phyloP scores from a whole-genome alignment of 768 basidiomycete genomes.

The Auricularia sp. region DNA sequence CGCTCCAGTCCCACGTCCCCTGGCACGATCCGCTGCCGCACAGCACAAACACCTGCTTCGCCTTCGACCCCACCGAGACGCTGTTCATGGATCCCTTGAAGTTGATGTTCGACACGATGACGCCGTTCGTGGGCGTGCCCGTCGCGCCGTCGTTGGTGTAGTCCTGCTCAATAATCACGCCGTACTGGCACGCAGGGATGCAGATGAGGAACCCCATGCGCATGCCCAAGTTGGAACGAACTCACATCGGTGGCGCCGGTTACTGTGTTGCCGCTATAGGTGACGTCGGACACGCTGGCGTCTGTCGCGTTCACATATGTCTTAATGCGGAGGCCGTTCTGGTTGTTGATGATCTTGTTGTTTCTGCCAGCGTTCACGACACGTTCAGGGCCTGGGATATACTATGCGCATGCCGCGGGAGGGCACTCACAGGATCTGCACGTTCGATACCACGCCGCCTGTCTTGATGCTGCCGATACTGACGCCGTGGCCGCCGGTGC shows the following conservation, averaged over 20 bases:
- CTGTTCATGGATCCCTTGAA: constrained; percentile 34
- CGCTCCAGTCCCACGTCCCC: constrained; percentile 40
- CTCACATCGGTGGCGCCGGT: constrained; percentile 1
- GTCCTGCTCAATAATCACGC: constrained; percentile 14
- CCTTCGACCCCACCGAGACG: constrained; percentile 33
- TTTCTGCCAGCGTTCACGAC: constrained; percentile 9
- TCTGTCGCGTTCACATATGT: constrained; percentile 12
- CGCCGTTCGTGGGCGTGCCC: constrained; percentile 2
- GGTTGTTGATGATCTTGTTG: constrained; percentile 46
- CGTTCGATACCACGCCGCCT: constrained; percentile 10
- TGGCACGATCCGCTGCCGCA: constrained; percentile 43
- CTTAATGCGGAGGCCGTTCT: constrained; percentile 40
- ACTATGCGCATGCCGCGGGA: background rate
- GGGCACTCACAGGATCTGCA: background rate
- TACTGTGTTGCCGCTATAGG: constrained; percentile 14
- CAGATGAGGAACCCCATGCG: too few species aligned
- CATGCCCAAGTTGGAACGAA: too few species aligned
- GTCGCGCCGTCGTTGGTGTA: constrained; percentile 5
- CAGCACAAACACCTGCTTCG: constrained; percentile 41
- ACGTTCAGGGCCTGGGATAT: too few species aligned
- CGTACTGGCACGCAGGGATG: constrained; percentile 4
- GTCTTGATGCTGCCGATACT: constrained; percentile 33
- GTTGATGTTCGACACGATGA: constrained; percentile 29
- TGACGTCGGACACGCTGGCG: constrained; percentile 13
- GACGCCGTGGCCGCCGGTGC: constrained; percentile 54